Evolutionary conservation across 495 filamentous ascomycete genomes (phyloP).

Genomic region (Venustampulla echinocandica): DNA sequence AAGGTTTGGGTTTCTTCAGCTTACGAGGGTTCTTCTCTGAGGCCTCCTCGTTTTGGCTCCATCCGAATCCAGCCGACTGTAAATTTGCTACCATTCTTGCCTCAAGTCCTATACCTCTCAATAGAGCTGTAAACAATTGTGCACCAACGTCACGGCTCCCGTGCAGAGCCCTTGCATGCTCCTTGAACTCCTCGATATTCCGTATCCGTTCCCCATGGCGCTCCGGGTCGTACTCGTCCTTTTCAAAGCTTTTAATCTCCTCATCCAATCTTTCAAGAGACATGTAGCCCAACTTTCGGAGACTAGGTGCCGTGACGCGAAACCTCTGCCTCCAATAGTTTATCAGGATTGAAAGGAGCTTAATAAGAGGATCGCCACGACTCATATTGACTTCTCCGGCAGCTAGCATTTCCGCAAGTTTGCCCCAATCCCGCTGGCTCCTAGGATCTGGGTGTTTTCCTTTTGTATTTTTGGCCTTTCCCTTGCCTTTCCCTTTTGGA

Average conservation of each 20-base stretch:
- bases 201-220: slow-evolving; percentile 67
- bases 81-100: slow-evolving; percentile 73
- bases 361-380: slow-evolving; percentile 71
- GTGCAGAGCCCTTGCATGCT: slow-evolving; percentile 57
- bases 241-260: slow-evolving; percentile 53
- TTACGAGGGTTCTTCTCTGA: slow-evolving; percentile 25
- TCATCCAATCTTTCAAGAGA: slow-evolving; percentile 56
- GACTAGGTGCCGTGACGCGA: slow-evolving; percentile 61
- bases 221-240: slow-evolving; percentile 51
- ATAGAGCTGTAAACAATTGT: slow-evolving; percentile 81
- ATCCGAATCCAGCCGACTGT: slow-evolving; percentile 85
- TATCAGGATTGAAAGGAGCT: slow-evolving; percentile 64
- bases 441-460: slow-evolving; percentile 33
- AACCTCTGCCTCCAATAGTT: slow-evolving; percentile 88
- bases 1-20: slow-evolving; percentile 7
- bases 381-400: slow-evolving; percentile 61
- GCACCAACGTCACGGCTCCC: slow-evolving; percentile 84
- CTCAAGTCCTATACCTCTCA: slow-evolving; percentile 77
- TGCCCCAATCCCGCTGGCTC: slow-evolving; percentile 64
- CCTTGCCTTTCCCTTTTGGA: slow-evolving; percentile 27
- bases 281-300: slow-evolving; percentile 89
- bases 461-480: slow-evolving; percentile 31
- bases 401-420: slow-evolving; percentile 57
- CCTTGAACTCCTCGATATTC: slow-evolving; percentile 55
- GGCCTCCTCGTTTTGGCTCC: slow-evolving; percentile 75